Conservation (phyloP, 306 rosid species). For the Arachis hypogaea region DNA sequence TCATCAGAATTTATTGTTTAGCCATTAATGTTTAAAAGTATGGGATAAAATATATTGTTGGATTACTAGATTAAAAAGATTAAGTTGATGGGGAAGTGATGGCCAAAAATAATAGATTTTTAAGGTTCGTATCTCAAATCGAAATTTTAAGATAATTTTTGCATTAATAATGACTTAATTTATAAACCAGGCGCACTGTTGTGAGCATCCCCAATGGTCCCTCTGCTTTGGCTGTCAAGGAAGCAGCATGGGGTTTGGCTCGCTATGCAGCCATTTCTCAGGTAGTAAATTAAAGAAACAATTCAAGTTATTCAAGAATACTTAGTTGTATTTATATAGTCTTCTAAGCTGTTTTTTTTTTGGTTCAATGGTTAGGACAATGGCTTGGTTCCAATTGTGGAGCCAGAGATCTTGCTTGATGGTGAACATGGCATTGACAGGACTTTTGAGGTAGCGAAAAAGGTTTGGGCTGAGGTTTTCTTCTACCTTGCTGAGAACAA, state of each 20-base stretch:
- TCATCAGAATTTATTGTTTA: too few species aligned
- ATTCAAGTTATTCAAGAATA: not conserved
- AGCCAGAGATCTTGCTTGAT: conserved; percentile 97
- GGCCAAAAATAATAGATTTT: too few species aligned
- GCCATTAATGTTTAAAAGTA: too few species aligned
- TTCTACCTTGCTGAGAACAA: conserved; percentile 93
- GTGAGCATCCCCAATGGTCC: conserved; percentile 99
- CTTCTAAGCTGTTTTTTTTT: not conserved
- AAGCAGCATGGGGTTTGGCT: conserved; percentile 78
- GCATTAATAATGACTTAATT: not conserved
- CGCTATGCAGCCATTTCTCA: conserved; percentile 95
- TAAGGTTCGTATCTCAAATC: too few species aligned
- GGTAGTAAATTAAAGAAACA: conserved; percentile 47
- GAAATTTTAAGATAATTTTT: conserved; percentile 8
- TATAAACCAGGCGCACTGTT: conserved; percentile 70
- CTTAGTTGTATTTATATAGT: not conserved
- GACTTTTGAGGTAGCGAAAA: conserved; percentile 77
- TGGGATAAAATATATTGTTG: too few species aligned
- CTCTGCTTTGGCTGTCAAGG: conserved; percentile 84
- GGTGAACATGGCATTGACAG: conserved; percentile 89
- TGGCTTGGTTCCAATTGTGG: conserved; percentile 78
- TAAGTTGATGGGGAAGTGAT: too few species aligned
- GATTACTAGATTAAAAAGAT: too few species aligned
- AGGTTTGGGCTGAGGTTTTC: conserved; percentile 98
- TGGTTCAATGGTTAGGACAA: conserved; percentile 39